Percentiles rank a stretch among this genome's conserved stretches.
Evolutionary conservation across 768 basidiomycete species (phyloP).

Genomic region (Chalciporus pseudorubinellus): DNA sequence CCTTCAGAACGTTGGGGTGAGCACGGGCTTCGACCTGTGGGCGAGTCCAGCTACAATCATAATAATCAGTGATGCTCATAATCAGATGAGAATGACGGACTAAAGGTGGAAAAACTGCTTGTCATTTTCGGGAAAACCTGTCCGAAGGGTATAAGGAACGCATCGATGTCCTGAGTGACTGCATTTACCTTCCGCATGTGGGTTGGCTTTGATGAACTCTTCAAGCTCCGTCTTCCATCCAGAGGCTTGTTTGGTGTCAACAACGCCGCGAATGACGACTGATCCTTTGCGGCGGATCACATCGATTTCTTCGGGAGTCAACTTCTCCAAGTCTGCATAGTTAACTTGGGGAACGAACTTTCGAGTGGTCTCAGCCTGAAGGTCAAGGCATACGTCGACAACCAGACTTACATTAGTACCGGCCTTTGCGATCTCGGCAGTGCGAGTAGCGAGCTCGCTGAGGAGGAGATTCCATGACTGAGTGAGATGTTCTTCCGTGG

Average conservation of each 20-base stretch:
- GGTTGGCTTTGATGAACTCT: conserved; percentile 56
- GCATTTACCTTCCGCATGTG: conserved; percentile 48
- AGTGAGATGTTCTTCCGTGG: conserved; percentile 48
- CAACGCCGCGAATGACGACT: conserved; percentile 60
- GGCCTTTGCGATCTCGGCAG: conserved; percentile 42
- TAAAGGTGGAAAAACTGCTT: conserved; percentile 76
- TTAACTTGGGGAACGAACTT: conserved; percentile 64
- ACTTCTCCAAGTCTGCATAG: conserved; percentile 49
- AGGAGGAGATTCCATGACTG: conserved; percentile 60
- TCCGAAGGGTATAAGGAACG: background rate
- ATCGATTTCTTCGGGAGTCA: conserved; percentile 45
- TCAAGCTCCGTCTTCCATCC: conserved; percentile 57
- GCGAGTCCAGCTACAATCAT: conserved; percentile 40
- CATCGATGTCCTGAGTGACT: background rate
- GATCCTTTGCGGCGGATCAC: conserved; percentile 54
- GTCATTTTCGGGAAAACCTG: conserved; percentile 53
- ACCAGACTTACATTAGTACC: conserved; percentile 46
- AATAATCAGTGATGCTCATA: background rate
- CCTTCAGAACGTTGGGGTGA: conserved; percentile 61
- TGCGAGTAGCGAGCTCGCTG: conserved; percentile 45
- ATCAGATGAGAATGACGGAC: conserved; percentile 35
- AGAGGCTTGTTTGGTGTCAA: conserved; percentile 52
- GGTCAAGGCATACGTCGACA: background rate
- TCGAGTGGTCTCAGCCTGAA: background rate
- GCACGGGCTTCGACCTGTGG: conserved; percentile 68